phyloP scores from a whole-genome alignment of 2,329 filamentous ascomycete genomes.

The Diaporthe sp. region DNA sequence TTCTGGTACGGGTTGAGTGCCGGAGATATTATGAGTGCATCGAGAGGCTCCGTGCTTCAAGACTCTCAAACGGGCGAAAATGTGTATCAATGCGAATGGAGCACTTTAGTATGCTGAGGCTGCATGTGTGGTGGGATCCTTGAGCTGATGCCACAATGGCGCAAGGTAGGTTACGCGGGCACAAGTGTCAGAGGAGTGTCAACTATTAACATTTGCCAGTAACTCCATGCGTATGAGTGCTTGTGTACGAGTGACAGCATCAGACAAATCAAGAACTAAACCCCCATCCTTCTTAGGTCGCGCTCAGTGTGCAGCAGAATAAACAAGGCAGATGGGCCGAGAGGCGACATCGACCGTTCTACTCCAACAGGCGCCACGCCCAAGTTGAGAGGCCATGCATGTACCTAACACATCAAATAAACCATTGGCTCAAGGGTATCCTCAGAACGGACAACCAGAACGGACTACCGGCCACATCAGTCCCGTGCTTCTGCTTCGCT shows the following conservation, averaged over 20 bases:
- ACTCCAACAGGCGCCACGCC: not conserved
- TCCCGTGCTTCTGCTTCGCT: not conserved
- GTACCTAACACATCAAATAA: not conserved
- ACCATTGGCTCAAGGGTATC: constrained; percentile 1
- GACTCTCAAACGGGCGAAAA: too few relatives aligned
- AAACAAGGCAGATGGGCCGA: not conserved
- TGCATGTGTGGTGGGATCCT: too few relatives aligned
- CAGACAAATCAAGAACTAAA: not conserved
- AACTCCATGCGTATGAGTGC: constrained; percentile 33
- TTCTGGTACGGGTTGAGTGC: too few relatives aligned
- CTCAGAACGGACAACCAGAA: not conserved
- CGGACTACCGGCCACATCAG: not conserved
- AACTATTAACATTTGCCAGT: constrained; percentile 26
- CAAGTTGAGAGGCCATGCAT: not conserved
- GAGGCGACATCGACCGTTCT: not conserved
- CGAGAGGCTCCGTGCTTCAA: too few relatives aligned
- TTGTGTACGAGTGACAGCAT: constrained; percentile 19
- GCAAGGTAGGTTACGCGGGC: not conserved
- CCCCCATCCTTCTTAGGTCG: not conserved
- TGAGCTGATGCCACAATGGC: not conserved
- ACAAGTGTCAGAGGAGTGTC: not conserved
- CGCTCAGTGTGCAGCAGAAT: not conserved
- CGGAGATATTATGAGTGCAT: too few relatives aligned
- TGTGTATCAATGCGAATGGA: too few relatives aligned
- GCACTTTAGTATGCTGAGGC: too few relatives aligned